Percentiles rank a stretch among this genome's conserved stretches.
phyloP scores from a whole-genome alignment of 148 eudicot genomes.

The Amaranthus cruentus region DNA sequence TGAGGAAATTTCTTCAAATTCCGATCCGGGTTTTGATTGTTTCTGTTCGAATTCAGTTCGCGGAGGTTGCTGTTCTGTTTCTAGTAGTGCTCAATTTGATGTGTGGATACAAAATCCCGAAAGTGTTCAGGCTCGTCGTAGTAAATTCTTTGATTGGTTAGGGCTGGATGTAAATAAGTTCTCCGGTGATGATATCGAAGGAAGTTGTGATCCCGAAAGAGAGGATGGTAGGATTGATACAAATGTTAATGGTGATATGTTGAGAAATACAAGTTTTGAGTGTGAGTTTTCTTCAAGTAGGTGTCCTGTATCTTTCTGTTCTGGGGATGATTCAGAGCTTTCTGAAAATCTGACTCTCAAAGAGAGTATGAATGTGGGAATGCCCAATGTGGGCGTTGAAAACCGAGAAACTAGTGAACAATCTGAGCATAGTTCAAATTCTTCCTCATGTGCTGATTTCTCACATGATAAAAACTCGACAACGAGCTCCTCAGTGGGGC shows the following conservation, averaged over 20 bases:
- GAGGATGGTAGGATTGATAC: conserved; percentile 29
- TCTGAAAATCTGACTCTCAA: conserved; percentile 22
- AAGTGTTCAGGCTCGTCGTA: conserved; percentile 71
- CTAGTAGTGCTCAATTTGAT: conserved; percentile 42
- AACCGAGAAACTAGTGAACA: conserved; percentile 15
- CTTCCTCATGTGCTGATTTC: conserved; percentile 30
- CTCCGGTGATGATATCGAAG: conserved; percentile 22
- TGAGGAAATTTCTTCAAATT: conserved; percentile 46
- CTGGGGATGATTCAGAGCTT: conserved; percentile 29
- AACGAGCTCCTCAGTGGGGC: conserved; percentile 17
- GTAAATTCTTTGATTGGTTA: conserved; percentile 58
- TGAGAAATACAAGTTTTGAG: conserved; percentile 33
- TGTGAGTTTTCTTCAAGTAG: conserved; percentile 45
- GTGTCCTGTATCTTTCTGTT: conserved; percentile 40
- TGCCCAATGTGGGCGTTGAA: conserved; percentile 22
- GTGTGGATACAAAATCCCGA: conserved; percentile 56
- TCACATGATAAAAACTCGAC: conserved; percentile 20
- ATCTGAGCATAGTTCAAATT: conserved; percentile 24
- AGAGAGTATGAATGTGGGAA: conserved; percentile 21
- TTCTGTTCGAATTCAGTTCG: conserved; percentile 9
- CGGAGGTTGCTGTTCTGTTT: conserved; percentile 19
- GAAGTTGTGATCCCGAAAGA: conserved; percentile 24
- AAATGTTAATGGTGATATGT: conserved; percentile 36
- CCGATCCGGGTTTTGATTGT: conserved; percentile 31
- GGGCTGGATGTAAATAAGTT: conserved; percentile 40